Conservation (phyloP, 305 asterid genomes). For the Plantago lanceolata region DNA sequence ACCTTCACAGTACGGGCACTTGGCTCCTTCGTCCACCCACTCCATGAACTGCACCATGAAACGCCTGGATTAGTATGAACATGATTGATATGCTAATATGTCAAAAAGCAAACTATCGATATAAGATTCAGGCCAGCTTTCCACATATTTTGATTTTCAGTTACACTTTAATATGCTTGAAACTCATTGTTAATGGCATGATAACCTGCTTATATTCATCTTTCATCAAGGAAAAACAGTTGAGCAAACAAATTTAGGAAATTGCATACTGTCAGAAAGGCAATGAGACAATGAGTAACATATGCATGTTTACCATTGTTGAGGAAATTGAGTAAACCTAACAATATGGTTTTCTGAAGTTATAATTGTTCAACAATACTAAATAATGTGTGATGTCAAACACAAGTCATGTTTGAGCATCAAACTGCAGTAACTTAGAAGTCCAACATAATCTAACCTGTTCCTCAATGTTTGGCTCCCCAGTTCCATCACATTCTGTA, state of each 20-base stretch:
- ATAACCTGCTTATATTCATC: not conserved
- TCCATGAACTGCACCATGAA: constrained; percentile 68
- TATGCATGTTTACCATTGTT: not conserved
- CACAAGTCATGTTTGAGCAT: not conserved
- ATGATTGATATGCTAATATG: not conserved
- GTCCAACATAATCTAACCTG: constrained; percentile 48
- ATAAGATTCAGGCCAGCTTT: no score
- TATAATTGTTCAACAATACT: no score
- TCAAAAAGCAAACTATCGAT: not conserved
- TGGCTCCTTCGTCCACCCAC: constrained; percentile 81
- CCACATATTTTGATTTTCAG: no score
- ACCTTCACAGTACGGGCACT: constrained; percentile 87
- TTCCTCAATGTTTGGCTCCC: constrained; percentile 85
- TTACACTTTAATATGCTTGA: not conserved
- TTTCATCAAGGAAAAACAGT: not conserved
- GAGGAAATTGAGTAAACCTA: not conserved
- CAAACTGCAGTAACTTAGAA: not conserved
- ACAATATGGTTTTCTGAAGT: not conserved
- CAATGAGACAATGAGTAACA: not conserved
- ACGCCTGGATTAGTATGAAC: constrained; percentile 6
- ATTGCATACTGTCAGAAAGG: not conserved
- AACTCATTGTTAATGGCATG: not conserved
- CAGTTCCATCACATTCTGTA: constrained; percentile 95
- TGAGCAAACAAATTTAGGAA: not conserved
- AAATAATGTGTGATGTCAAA: no score